A percentile compares a stretch with the other conserved stretches of the same genome.
Evolutionary conservation across 108 stramenopile genomes (phyloP).

Genomic region (Chaetoceros tenuissimus): DNA sequence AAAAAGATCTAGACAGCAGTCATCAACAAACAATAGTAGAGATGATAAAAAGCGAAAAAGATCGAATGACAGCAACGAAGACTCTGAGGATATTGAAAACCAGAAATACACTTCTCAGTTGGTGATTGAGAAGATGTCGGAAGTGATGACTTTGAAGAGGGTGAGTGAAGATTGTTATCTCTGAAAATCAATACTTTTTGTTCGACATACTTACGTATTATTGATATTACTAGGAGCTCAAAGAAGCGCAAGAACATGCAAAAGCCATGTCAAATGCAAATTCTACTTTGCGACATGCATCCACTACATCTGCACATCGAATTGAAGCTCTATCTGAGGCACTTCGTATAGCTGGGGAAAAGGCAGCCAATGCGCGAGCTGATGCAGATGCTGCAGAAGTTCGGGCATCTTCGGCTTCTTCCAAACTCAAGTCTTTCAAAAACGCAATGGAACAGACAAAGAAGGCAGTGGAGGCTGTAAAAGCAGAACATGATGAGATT

Average conservation of each 20-base stretch:
- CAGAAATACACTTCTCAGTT: slow-evolving; percentile 19
- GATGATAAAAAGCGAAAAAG: slow-evolving; percentile 1
- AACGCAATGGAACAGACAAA: slow-evolving; percentile 48
- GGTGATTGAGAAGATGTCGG: slow-evolving; percentile 34
- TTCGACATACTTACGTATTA: neutral
- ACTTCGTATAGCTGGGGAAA: slow-evolving; percentile 38
- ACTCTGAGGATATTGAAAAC: slow-evolving; percentile 2
- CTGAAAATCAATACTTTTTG: neutral
- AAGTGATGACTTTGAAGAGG: slow-evolving; percentile 35
- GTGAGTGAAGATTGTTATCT: slow-evolving; percentile 24
- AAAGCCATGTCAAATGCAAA: slow-evolving; percentile 35
- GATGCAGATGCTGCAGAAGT: slow-evolving; percentile 68
- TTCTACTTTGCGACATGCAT: slow-evolving; percentile 27
- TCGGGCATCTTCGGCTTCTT: slow-evolving; percentile 32
- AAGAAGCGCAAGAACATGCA: slow-evolving; percentile 37
- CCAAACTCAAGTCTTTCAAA: slow-evolving; percentile 36
- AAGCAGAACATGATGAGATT: slow-evolving; percentile 47
- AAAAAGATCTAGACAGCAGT: neutral
- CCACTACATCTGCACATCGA: slow-evolving; percentile 24
- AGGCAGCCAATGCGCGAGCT: slow-evolving; percentile 49
- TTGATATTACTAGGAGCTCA: slow-evolving; percentile 30
- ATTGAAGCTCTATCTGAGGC: slow-evolving; percentile 49
- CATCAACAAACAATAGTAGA: neutral
- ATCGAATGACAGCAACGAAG: slow-evolving; percentile 5
- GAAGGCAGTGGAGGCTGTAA: slow-evolving; percentile 26